phyloP scores from a whole-genome alignment of 106 monocot species.

The Narthecium ossifragum region DNA sequence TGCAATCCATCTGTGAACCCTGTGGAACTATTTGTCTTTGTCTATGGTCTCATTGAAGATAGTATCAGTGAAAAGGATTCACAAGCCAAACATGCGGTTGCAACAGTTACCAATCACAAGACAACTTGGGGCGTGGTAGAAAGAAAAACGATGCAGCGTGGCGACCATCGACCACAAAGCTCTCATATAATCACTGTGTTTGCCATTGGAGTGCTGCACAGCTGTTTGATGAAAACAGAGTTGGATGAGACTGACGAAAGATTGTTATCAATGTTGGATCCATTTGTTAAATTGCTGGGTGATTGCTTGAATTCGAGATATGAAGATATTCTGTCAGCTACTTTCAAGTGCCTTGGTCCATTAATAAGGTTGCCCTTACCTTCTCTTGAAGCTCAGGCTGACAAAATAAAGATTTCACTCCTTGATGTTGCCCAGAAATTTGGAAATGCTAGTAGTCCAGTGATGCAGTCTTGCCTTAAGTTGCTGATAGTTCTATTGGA shows the following conservation, averaged over 20 bases:
- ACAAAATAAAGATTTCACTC: conserved; percentile 65
- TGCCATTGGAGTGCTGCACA: conserved; percentile 70
- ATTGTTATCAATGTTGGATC: conserved; percentile 72
- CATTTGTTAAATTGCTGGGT: conserved; percentile 59
- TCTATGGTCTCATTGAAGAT: conserved; percentile 86
- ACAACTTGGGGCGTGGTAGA: conserved; percentile 1
- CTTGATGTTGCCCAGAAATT: conserved; percentile 71
- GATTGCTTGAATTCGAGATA: conserved; percentile 68
- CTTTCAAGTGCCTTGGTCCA: conserved; percentile 65
- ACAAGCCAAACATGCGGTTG: conserved; percentile 2
- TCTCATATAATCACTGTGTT: conserved; percentile 65
- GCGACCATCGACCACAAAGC: conserved; percentile 15
- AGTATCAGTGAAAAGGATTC: conserved; percentile 12
- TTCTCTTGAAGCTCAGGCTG: conserved; percentile 46
- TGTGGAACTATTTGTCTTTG: conserved; percentile 66
- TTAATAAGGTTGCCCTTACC: conserved; percentile 68
- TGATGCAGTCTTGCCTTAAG: conserved; percentile 69
- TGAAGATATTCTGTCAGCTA: conserved; percentile 61
- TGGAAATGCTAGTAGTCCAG: conserved; percentile 32
- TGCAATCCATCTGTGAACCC: conserved; percentile 57
- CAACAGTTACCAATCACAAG: conserved; percentile 6
- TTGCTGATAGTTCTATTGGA: conserved; percentile 61
- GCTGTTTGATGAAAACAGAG: conserved; percentile 71
- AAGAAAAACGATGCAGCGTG: neutral
- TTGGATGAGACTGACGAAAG: conserved; percentile 51